Evolutionary conservation across 176 grass and related monocot genomes (phyloP), one percentile per base, ranked within the genome.

Genomic region (Leersia perrieri): DNA sequence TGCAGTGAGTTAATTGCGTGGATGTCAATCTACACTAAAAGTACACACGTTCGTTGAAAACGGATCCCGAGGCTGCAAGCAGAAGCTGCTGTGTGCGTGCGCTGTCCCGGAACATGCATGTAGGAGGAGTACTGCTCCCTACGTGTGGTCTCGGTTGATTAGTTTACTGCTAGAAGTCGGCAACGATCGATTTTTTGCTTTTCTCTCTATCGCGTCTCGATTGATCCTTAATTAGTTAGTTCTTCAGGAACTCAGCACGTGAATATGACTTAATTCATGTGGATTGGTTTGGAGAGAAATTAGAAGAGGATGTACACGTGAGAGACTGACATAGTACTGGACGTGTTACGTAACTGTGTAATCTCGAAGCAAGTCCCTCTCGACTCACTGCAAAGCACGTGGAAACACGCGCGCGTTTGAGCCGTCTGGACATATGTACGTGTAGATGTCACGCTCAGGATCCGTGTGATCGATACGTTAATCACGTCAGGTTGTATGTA

Each of bases 1-100:
- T 51, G 72, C 64, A 82, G 78, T 62, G 60, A 30, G 11, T 85
- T 72, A 60, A 81, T 71, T 77, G 72, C 26, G 9, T 84, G 87
- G 22, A 9, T 58, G 53, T 58, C n/a, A n/a, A 53, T 58, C 53
- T 58, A 58, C 53, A 58, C 53, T 25, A 11, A 25, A 58, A 11
- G 7, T 25, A 25, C n/a, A 58, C 53, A 58, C 53, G 53, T 58
- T 58, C 53, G 9, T 58, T 25, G 53, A 25, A 25, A 25, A 25
- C n/a, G 9, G 53, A 57, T 58, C 53, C 22, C 51, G 22, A 57
- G 51, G 51, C 1, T 38, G 35, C 35, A 38, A n/a, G 51, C 3
- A 57, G 20, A 57, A 57, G 51, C 51, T 1, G 49, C 49, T 53
- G 49, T 20, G 49, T 53, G 16, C 49, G 49, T 22, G 18, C 49